A percentile compares a stretch with the other conserved stretches of the same genome.
Evolutionary conservation across 331 rosid species (phyloP).

Genomic region (Telfairia occidentalis): DNA sequence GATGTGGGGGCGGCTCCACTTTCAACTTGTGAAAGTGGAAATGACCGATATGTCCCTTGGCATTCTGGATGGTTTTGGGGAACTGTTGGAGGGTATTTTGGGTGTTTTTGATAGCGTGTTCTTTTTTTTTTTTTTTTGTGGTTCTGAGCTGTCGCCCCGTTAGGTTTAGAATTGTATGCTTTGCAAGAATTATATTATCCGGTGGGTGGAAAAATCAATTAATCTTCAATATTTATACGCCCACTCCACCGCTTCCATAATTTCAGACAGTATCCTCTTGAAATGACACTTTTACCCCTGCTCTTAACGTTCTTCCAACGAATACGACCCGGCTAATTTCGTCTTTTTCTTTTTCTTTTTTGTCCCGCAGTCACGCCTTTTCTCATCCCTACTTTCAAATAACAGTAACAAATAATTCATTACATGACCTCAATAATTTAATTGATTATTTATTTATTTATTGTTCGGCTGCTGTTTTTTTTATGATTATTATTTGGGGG

Average conservation of each 20-base stretch:
- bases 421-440: background rate
- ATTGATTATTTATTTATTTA: background rate
- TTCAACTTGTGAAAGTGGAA: background rate
- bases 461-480: background rate
- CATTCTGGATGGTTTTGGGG: background rate
- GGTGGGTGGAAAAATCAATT: constrained; percentile 1
- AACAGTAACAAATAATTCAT: background rate
- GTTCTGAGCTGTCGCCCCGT: constrained; percentile 5
- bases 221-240: background rate
- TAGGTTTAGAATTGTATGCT: constrained; percentile 9
- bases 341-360: background rate
- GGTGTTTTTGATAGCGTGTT: background rate
- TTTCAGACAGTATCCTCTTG: background rate
- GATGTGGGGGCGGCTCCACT: background rate
- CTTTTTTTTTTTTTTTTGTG: background rate
- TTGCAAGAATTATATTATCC: background rate
- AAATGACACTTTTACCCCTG: background rate
- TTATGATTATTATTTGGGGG: background rate
- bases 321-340: background rate
- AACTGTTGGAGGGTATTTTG: background rate
- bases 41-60: background rate
- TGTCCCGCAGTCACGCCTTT: background rate
- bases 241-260: background rate
- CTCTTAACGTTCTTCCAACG: background rate
- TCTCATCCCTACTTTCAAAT: background rate